Evolutionary conservation across 306 rosid genomes (phyloP), one percentile per base, ranked within the genome.

Genomic region (Begonia peltatifolia): DNA sequence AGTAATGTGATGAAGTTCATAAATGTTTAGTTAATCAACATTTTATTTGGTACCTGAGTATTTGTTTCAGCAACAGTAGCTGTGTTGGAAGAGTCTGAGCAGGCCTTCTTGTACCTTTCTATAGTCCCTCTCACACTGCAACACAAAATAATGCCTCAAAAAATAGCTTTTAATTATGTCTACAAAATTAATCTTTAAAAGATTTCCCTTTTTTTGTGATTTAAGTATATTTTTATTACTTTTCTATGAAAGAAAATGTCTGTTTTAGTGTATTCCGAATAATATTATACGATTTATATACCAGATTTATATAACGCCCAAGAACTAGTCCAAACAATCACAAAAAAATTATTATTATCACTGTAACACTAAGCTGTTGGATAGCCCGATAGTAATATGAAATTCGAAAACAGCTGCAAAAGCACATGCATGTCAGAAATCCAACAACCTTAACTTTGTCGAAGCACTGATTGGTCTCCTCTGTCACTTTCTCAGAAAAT

Each of bases 21-120:
- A 51, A 18, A 14, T 30, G 38, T 14, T 36, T n/a, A 41, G 17
- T 6, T 6, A 41, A 55, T 36, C 15, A 14, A 30, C 6, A 35
- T 25, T 52, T 42, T 11, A 35, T 16, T 14, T 13, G 9, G 50
- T 63, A 80, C 97, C 94, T 89, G 95, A 14, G 77, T 70, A 54
- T 80, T 89, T 52, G 83, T 77, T 76, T 85, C 95, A 50, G 89
- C 61, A n/a, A 82, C 77, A 43, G 94, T 82, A 68, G 75, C 95
- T 11, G 78, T 25, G 18, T 74, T 82, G 42, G 90, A 47, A 54
- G 95, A 61, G 58, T 80, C 84, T 59, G 87, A 50, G 47, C 70
- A 74, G 46, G 94, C 83, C 75, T 85, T 89, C 72, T 85, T 89
- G 74, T 85, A 89, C 95, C 87, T 85, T 2, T 85, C 93, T 51